A percentile compares a stretch with the other conserved stretches of the same genome.
Evolutionary conservation across 148 eudicot genomes (phyloP).

Genomic region (Silene conica): DNA sequence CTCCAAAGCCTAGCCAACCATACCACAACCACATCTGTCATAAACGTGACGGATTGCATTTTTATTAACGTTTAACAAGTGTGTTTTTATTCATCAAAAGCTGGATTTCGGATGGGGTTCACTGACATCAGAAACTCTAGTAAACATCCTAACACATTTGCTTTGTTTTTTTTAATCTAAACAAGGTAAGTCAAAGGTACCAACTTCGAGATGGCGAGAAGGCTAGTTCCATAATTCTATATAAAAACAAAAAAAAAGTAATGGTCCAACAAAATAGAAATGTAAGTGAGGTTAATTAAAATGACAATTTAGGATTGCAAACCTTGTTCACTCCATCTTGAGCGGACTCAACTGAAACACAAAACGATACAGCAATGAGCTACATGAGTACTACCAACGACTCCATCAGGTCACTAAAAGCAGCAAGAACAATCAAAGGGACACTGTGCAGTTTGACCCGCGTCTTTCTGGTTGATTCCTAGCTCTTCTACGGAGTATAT

Average conservation of each 20-base stretch:
- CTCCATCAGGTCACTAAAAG: conserved; percentile 32
- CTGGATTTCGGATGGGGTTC: background rate
- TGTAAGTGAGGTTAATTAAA: background rate
- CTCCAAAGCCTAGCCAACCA: no score
- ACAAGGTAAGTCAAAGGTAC: no score
- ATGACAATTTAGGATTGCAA: background rate
- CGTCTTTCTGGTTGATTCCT: conserved; percentile 52
- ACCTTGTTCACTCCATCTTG: background rate
- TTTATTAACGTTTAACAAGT: no score
- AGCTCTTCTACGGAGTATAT: conserved; percentile 63
- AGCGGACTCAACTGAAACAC: background rate
- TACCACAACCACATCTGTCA: no score
- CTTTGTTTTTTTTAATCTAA: no score
- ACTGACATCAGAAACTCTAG: background rate
- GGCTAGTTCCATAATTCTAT: no score
- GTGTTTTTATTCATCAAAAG: background rate
- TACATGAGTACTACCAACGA: conserved; percentile 12
- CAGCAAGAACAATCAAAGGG: conserved; percentile 91
- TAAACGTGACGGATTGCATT: no score
- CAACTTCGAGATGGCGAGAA: no score
- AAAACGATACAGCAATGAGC: background rate
- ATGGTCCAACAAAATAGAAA: background rate
- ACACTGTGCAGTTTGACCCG: conserved; percentile 62
- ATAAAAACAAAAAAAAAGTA: background rate
- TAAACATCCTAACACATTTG: background rate